Evolutionary conservation across 164 flowering plant genomes (phyloP), one percentile per base, ranked within the genome.

Genomic region (Protea cynaroides): DNA sequence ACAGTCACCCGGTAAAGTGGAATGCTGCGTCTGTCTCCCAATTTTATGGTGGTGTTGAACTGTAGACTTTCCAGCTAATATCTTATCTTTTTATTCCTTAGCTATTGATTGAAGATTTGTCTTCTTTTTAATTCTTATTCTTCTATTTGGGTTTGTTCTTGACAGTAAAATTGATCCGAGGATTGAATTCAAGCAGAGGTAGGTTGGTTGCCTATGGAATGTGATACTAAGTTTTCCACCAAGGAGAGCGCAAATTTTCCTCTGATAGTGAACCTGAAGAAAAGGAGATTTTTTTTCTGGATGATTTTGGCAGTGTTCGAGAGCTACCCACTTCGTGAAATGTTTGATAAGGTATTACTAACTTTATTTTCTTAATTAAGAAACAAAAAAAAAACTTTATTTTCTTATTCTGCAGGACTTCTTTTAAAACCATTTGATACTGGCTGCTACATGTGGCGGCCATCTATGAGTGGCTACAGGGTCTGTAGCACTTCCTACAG

Each of bases 241-340:
- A n/a, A 44, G 49, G 52, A 49, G 52, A 40, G 4, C 46, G 0
- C 17, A 49, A 18, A 49, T 15, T 4, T 21, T 6, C 25, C 44
- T 54, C 47, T 51, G 50, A 11, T 37, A 37, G 25, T 58, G 36
- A 70, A 67, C 60, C n/a, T 13, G 23, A 37, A 46, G 61, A 52
- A 74, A 29, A 29, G 34, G 34, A 29, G 5, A 29, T 2, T 29
- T 29, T n/a, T n/a, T n/a, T 51, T 57, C 56, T 63, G 50, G 65
- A 52, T 49, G 59, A 60, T 49, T 61, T 61, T 24, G 50, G 50
- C 58, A 59, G 49, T 61, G 64, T 78, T 72, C 70, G 69, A 64
- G 65, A 54, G 65, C 25, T 36, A 68, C 67, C 68, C 64, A 60
- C 73, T 73, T 61, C 55, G 15, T 46, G 23, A 14, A 46, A 61